A percentile compares a stretch with the other conserved stretches of the same genome.
Conservation (phyloP, 805 yeast genomes). For the Cyberlindnera suaveolens region DNA sequence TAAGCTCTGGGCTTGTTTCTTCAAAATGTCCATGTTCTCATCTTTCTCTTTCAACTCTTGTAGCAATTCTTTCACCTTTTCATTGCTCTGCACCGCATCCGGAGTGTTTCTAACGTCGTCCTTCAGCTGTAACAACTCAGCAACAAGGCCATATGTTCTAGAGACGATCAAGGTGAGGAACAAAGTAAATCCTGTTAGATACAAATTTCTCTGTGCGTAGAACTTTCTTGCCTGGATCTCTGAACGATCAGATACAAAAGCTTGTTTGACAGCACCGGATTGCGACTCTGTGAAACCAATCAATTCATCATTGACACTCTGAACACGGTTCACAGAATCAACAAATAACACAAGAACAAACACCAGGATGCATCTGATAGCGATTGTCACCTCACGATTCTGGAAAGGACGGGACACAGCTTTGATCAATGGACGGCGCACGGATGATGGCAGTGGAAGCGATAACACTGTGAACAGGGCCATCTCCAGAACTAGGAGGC, state of each 20-base stretch:
- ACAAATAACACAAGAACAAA: constrained; percentile 79
- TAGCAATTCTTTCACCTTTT: constrained; percentile 15
- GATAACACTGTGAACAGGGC: constrained; percentile 72
- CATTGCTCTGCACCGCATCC: constrained; percentile 20
- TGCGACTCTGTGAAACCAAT: constrained; percentile 25
- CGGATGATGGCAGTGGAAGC: constrained; percentile 73
- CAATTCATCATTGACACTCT: constrained; percentile 60
- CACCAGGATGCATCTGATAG: constrained; percentile 73
- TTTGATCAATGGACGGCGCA: constrained; percentile 62
- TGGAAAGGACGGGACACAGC: constrained; percentile 64
- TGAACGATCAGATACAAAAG: constrained; percentile 50
- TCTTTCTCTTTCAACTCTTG: constrained; percentile 39
- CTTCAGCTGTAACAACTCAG: constrained; percentile 61
- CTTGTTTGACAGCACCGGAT: constrained; percentile 12
- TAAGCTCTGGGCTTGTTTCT: constrained; percentile 66
- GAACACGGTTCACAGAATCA: constrained; percentile 83
- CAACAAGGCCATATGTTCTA: constrained; percentile 77
- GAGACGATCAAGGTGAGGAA: constrained; percentile 81
- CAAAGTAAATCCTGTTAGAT: constrained; percentile 90
- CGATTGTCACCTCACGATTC: constrained; percentile 64
- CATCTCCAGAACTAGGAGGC: constrained; percentile 74
- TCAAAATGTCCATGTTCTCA: constrained; percentile 56
- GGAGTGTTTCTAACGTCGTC: constrained; percentile 44
- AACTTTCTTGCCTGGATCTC: constrained; percentile 89
- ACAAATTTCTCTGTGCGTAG: constrained; percentile 94